Evolutionary conservation across 1,284 basidiomycete genomes (phyloP).

Genomic region (Porodaedalea pini): DNA sequence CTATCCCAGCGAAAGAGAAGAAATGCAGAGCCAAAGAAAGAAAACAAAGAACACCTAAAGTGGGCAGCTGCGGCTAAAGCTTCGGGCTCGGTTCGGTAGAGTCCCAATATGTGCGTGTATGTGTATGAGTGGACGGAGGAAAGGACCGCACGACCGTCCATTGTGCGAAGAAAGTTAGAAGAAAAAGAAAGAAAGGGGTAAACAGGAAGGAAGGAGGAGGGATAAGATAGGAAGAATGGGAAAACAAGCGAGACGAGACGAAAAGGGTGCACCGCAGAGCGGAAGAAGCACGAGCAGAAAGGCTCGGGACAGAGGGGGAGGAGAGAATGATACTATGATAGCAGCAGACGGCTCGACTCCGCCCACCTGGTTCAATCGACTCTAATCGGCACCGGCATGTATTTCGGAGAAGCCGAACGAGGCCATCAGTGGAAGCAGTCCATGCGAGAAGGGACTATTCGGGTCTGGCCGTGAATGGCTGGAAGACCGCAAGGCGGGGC

Average conservation of each 20-base stretch:
- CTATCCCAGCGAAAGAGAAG: neutral
- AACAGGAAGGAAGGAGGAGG: neutral
- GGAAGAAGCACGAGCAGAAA: too few relatives aligned
- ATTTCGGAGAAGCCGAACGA: too few relatives aligned
- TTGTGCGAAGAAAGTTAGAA: neutral
- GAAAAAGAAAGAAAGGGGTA: neutral
- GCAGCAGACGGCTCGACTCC: too few relatives aligned
- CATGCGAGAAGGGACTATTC: too few relatives aligned
- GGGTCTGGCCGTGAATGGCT: neutral
- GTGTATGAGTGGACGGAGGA: neutral
- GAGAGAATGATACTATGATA: too few relatives aligned
- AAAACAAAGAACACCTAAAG: constrained; percentile 11
- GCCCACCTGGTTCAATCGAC: too few relatives aligned
- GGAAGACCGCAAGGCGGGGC: neutral
- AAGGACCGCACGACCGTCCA: neutral
- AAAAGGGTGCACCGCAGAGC: neutral
- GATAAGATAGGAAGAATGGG: neutral
- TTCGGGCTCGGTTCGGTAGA: neutral
- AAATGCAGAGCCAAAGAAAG: neutral
- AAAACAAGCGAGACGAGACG: neutral
- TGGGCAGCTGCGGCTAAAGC: neutral
- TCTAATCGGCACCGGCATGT: too few relatives aligned
- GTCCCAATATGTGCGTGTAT: neutral
- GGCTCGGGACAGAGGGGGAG: too few relatives aligned
- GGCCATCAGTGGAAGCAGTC: too few relatives aligned